Evolutionary conservation across 331 rosid species (phyloP), one percentile per base, ranked within the genome.

Genomic region (Malus hybrid): DNA sequence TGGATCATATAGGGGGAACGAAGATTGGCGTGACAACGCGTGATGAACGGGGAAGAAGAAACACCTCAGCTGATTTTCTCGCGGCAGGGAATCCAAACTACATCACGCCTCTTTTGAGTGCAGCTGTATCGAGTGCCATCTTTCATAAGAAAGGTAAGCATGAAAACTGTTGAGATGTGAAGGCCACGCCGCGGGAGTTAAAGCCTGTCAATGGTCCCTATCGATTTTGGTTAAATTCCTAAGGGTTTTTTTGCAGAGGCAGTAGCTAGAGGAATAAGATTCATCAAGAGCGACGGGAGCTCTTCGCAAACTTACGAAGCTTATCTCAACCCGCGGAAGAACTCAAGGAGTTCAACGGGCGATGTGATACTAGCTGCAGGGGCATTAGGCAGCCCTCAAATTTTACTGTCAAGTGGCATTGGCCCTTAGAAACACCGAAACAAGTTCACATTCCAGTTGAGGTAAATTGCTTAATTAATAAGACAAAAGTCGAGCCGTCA

Each of bases 371-470:
- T 89, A 46, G 70, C 92, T 22, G 93, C 96, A 57, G 96, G 96
- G 57, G 92, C 96, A 15, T 52, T 92, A 50, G 91, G 97, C 42
- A 89, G 96, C 77, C 96, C 96, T 26, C 96, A 89, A 70, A 77
- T 88, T 36, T 72, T 89, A 13, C 33, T 88, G 62, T 70, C 88
- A 75, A 88, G 96, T 44, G 96, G 97, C 73, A 79, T 89, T 53
- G 97, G 97, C 75, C 89, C 93, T 81, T 68, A 75, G 7, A 63
- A 85, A 74, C 89, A 88, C 62, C 83, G 88, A 19, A 75, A 44
- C 11, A 70, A 26, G 33, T 86, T 86, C 76, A 84, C 50, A 86
- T 91, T 58, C 79, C 87, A 29, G 15, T 75, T 26, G 77, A 80
- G 6, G 77, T 67, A 16, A 79, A 30, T 24, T 24, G 24, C 24